These are phyloP conservation scores for Leccinum rimulosum DNA, from an alignment of 768 basidiomycete genomes.

Conservation along the genomic window DNA sequence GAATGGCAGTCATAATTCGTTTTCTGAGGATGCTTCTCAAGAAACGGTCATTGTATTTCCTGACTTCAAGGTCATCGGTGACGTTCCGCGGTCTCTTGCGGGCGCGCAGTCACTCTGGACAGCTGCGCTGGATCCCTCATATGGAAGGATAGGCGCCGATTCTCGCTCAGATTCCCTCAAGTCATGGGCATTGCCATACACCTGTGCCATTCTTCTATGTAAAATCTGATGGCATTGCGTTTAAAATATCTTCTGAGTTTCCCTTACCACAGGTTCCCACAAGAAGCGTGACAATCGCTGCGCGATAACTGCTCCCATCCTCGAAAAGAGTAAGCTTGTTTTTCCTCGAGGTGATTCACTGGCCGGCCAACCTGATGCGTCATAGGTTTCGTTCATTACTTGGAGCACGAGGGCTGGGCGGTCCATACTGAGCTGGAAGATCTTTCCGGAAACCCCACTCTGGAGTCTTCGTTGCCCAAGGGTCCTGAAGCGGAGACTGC, in stretches of 20 bases:
- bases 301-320: conserved; percentile 78
- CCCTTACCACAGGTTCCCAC: conserved; percentile 72
- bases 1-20: conserved; percentile 78
- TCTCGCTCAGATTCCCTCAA: conserved; percentile 48
- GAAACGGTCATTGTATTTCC: conserved; percentile 90
- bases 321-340: conserved; percentile 60
- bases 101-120: conserved; percentile 74
- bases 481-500: conserved; percentile 48
- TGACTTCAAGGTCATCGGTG: conserved; percentile 82
- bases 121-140: conserved; percentile 55
- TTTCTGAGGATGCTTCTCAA: conserved; percentile 54
- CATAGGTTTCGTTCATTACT: conserved; percentile 58
- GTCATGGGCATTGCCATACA: conserved; percentile 85
- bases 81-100: conserved; percentile 57
- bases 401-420: conserved; percentile 70
- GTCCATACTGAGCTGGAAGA: conserved; percentile 74
- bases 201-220: conserved; percentile 89
- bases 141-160: conserved; percentile 46
- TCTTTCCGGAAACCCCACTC: conserved; percentile 33
- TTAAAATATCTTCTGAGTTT: neutral
- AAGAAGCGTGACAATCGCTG: conserved; percentile 92
- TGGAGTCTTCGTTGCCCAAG: conserved; percentile 22
- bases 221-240: conserved; percentile 25
- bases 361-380: neutral
- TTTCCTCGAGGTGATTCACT: conserved; percentile 9